Evolutionary conservation across 2,329 filamentous ascomycete genomes (phyloP).

Genomic region (Teratosphaeria zuluensis): DNA sequence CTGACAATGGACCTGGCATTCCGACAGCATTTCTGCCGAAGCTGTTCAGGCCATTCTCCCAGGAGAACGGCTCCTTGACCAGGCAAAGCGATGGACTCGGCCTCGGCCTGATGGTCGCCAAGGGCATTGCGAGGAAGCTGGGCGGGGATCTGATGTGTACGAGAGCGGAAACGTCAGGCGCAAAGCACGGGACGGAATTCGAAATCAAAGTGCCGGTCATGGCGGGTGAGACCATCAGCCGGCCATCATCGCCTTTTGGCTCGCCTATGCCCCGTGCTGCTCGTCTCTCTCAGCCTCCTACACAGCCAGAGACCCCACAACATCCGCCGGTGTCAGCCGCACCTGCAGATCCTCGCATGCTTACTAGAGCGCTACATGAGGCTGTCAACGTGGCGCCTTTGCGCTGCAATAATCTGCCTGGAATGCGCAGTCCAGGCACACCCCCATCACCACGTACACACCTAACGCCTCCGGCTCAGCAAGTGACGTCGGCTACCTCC

Average conservation of each 20-base stretch:
- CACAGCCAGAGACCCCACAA: constrained; percentile 2
- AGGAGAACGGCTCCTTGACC: constrained; percentile 59
- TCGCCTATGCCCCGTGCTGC: constrained; percentile 30
- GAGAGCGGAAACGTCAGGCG: constrained; percentile 52
- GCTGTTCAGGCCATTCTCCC: constrained; percentile 60
- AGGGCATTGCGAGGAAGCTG: constrained; percentile 58
- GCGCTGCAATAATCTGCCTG: neutral
- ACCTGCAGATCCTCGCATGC: constrained; percentile 15
- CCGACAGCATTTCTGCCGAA: constrained; percentile 55
- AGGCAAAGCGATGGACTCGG: constrained; percentile 59
- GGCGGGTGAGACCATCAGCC: constrained; percentile 40
- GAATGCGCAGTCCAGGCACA: neutral
- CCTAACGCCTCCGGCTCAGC: neutral
- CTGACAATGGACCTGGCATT: constrained; percentile 60
- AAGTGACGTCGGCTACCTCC: constrained; percentile 4
- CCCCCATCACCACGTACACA: constrained; percentile 12
- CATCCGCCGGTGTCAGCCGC: constrained; percentile 2
- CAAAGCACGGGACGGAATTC: constrained; percentile 56
- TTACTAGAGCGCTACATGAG: constrained; percentile 16
- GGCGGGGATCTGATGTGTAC: constrained; percentile 58
- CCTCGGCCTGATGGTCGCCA: constrained; percentile 61
- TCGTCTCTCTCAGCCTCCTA: constrained; percentile 9
- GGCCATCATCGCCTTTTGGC: constrained; percentile 41
- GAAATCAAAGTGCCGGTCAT: constrained; percentile 56
- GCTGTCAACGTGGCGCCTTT: constrained; percentile 8